Base-by-base conservation (phyloP, 1,284 basidiomycete genomes). In the Athelia sp. region DNA sequence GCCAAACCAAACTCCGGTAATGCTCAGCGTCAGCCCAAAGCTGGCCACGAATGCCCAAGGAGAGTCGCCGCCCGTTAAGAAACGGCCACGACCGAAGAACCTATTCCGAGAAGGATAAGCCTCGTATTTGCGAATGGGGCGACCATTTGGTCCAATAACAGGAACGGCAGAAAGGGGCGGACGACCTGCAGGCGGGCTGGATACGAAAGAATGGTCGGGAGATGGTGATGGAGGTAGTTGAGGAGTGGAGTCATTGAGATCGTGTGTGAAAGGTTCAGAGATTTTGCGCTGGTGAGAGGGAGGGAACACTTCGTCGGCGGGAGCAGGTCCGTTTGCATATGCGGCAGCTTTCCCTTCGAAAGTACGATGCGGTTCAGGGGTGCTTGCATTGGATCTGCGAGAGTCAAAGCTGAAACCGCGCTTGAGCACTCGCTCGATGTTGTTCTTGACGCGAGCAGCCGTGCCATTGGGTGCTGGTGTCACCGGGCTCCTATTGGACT, bases 21-120 rank as follows among this genome's bases (percentile, higher is more conserved):
- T 73, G 14, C 76, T 75, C 43, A 92, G 64, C 38, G 89, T 68
- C 17, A 94, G 50, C 3, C 68, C 61, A 46, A 93, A 67, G 2
- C 80, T 82, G 0, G 74, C 74, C 6, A 90, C 60, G 57, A 95
- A 90, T 3, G 91, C 89, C 71, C 79, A 82, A 0, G 85, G 83
- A 18, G 81, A 78, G 66, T 96, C 93, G 3, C 90, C 90, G n/a
- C 92, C 92, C 0, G 87, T 88, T 56, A 96, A 68, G 13, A 91
- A 51, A 48, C 72, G 75, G 0, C 93, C 94, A 1, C 72, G 58
- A 47, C 85, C 71, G 60, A 87, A 86, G 66, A 90, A 95, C n/a
- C 71, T 74, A 65, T 90, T 91, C 50, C 78, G 71, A 3, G 87
- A 89, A 3, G 82, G 81, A 61, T 88, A 79, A 32, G 73, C 61